These are phyloP conservation scores for Sugiyamaella xylanicola DNA, from an alignment of 1,139 yeast species.

Conservation along the genomic window DNA sequence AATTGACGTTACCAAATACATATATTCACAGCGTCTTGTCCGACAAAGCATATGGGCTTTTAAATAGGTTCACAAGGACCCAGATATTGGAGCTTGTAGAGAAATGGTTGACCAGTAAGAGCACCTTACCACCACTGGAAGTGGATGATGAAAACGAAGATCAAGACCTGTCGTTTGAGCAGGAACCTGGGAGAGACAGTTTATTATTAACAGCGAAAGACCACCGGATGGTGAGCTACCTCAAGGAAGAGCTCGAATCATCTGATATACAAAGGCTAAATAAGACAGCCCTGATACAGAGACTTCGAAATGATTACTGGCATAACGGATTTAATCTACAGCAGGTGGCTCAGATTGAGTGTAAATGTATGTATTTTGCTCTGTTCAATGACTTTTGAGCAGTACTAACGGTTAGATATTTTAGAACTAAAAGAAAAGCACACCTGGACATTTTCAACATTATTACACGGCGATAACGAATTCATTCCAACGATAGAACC, in stretches of 20 bases:
- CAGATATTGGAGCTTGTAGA: constrained; percentile 25
- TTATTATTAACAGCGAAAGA: constrained; percentile 9
- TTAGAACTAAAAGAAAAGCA: constrained; percentile 57
- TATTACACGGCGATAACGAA: constrained; percentile 40
- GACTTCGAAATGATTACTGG: constrained; percentile 59
- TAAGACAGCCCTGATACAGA: constrained; percentile 54
- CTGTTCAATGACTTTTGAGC: too few species aligned
- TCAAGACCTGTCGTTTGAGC: too few species aligned
- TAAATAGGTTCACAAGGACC: constrained; percentile 20
- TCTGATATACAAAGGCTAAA: constrained; percentile 32
- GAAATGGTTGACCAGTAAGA: constrained; percentile 27
- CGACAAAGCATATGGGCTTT: constrained; percentile 16
- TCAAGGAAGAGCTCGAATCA: constrained; percentile 23
- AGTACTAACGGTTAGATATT: constrained; percentile 41
- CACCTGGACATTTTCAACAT: constrained; percentile 62
- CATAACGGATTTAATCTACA: constrained; percentile 62
- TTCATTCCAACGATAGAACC: constrained; percentile 46
- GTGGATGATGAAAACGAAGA: constrained; percentile 20
- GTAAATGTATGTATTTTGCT: constrained; percentile 52
- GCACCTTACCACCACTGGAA: constrained; percentile 25
- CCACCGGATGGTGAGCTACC: constrained; percentile 15
- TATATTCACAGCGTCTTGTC: constrained; percentile 25
- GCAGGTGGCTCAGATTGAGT: constrained; percentile 74
- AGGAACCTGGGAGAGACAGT: too few species aligned
- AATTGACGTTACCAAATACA: constrained; percentile 25